Evolutionary conservation across 345 rosid genomes (phyloP).

Genomic region (Noccaea bulbosa): DNA sequence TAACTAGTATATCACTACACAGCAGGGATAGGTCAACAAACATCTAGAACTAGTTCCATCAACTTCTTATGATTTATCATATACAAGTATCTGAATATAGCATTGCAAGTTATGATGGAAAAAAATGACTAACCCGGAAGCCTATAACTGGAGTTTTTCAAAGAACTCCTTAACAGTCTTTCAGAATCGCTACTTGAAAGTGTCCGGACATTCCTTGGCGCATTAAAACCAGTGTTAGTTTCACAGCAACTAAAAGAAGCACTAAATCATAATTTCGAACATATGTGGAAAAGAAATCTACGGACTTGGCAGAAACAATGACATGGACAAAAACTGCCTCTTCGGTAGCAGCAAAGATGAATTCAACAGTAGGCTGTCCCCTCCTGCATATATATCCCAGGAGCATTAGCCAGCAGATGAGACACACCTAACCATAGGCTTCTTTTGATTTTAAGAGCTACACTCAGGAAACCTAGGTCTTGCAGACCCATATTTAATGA

Average conservation of each 20-base stretch:
- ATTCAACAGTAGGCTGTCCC: conserved; percentile 86
- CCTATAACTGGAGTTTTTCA: conserved; percentile 57
- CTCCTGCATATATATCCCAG: conserved; percentile 61
- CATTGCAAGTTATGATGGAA: conserved; percentile 19
- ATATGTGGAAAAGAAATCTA: conserved; percentile 42
- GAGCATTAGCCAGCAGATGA: conserved; percentile 32
- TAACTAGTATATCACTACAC: conserved; percentile 7
- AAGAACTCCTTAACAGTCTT: conserved; percentile 60
- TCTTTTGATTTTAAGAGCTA: conserved; percentile 5
- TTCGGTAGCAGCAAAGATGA: conserved; percentile 92
- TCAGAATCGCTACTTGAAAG: conserved; percentile 84
- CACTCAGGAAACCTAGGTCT: conserved; percentile 24
- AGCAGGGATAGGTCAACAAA: conserved; percentile 25
- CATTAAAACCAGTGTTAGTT: conserved; percentile 35
- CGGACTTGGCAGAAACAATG: conserved; percentile 87
- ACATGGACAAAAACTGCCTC: conserved; percentile 93
- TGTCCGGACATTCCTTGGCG: conserved; percentile 74
- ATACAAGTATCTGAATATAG: conserved; percentile 28
- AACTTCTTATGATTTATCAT: conserved; percentile 8
- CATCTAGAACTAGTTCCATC: conserved; percentile 18
- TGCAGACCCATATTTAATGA: conserved; percentile 4
- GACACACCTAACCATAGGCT: conserved; percentile 24
- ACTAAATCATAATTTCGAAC: conserved; percentile 24
- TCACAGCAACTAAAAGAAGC: conserved; percentile 22
- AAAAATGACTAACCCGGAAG: conserved; percentile 77